Evolutionary conservation across 352 stramenopile genomes (phyloP).

Genomic region (Blastocystis hominis): DNA sequence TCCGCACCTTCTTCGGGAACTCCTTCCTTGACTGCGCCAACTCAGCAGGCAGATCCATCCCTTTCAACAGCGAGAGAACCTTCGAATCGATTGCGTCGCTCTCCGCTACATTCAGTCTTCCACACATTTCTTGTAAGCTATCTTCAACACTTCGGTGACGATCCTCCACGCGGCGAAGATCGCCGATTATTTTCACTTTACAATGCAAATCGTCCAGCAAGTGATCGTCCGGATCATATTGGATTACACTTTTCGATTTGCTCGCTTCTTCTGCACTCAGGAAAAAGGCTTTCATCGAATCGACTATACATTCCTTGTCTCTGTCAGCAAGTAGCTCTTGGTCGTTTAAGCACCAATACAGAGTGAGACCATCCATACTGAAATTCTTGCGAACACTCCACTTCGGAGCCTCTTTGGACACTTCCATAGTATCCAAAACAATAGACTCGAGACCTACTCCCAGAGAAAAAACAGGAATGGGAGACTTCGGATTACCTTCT

Average conservation of each 20-base stretch:
- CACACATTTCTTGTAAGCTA: neutral
- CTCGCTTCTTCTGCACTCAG: neutral
- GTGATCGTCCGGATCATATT: constrained; percentile 24
- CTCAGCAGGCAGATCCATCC: neutral
- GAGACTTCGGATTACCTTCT: constrained; percentile 26
- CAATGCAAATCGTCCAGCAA: constrained; percentile 32
- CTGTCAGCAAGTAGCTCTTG: neutral
- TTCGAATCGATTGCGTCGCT: neutral
- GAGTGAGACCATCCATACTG: neutral
- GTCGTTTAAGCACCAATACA: constrained; percentile 47
- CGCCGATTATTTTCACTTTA: constrained; percentile 11
- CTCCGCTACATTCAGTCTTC: neutral
- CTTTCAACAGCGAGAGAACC: neutral
- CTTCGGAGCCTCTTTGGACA: neutral
- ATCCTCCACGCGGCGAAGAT: constrained; percentile 26
- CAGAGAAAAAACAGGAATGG: constrained; percentile 36
- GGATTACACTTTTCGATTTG: neutral
- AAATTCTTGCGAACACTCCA: constrained; percentile 32
- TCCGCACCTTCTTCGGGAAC: neutral
- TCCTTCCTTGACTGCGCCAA: neutral
- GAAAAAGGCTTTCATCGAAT: constrained; percentile 24
- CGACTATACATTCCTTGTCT: neutral
- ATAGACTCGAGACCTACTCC: constrained; percentile 13
- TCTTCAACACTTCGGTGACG: neutral
- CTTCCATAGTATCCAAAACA: constrained; percentile 10